Evolutionary conservation across 371 early-diverging fungal genomes (phyloP).

Genomic region (Zychaea mexicana): DNA sequence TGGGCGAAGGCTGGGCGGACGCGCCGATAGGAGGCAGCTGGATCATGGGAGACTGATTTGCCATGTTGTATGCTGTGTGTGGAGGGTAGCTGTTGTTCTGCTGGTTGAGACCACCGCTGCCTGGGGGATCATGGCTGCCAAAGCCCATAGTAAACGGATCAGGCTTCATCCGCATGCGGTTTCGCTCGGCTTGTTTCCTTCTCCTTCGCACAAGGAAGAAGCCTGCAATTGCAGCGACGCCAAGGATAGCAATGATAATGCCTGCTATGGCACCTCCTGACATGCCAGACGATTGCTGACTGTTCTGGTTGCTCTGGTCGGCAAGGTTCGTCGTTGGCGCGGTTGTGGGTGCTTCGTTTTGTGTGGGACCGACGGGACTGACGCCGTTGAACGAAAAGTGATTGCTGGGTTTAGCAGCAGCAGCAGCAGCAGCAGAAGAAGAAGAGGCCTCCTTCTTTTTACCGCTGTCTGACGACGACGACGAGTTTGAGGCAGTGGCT

Average conservation of each 20-base stretch:
- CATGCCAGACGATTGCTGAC: slow-evolving; percentile 4
- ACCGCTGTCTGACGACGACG: no score
- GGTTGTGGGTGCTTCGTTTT: not conserved
- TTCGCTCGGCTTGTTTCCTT: not conserved
- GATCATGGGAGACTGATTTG: slow-evolving; percentile 9
- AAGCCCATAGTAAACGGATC: slow-evolving; percentile 57
- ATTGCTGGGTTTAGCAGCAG: not conserved
- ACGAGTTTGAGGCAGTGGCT: not conserved
- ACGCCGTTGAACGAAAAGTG: not conserved
- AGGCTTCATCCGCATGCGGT: slow-evolving; percentile 17
- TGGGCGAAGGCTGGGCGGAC: slow-evolving; percentile 5
- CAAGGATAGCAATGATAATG: slow-evolving; percentile 12
- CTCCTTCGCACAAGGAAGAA: slow-evolving; percentile 11
- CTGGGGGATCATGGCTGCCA: slow-evolving; percentile 39
- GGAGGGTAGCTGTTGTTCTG: slow-evolving; percentile 17
- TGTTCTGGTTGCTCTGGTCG: not conserved
- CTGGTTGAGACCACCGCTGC: slow-evolving; percentile 11
- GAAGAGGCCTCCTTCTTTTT: not conserved
- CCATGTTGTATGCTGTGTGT: slow-evolving; percentile 14
- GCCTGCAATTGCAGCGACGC: slow-evolving; percentile 8
- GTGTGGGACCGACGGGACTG: not conserved
- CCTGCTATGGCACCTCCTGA: slow-evolving; percentile 19
- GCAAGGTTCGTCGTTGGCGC: not conserved
- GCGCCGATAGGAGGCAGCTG: slow-evolving; percentile 17
- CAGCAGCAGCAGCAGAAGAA: not conserved